Percentiles rank a stretch among this genome's conserved stretches.
These are phyloP conservation scores for Mariannaea sp. DNA, from an alignment of 2,329 filamentous ascomycete genomes.

Conservation along the genomic window DNA sequence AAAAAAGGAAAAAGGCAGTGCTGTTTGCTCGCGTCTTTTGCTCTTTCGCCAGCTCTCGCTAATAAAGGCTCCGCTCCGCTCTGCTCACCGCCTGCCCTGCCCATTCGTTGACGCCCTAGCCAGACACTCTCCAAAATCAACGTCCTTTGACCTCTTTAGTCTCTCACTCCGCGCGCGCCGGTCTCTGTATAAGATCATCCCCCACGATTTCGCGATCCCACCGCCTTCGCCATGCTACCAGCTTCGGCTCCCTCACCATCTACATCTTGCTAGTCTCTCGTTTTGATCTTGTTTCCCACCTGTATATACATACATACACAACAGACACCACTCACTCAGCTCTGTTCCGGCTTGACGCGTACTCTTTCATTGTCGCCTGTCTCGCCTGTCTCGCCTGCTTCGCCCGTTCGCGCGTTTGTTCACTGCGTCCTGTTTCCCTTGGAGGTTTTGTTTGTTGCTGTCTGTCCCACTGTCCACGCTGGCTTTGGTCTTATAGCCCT, in stretches of 20 bases:
- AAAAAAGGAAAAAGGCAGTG: no score
- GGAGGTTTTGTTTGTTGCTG: not conserved
- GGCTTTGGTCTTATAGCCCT: not conserved
- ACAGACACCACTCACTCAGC: slow-evolving; percentile 23
- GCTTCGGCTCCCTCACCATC: slow-evolving; percentile 28
- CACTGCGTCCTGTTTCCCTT: slow-evolving; percentile 3
- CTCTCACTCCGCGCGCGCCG: slow-evolving; percentile 33
- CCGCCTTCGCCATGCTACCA: slow-evolving; percentile 35
- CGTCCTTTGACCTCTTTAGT: slow-evolving; percentile 21
- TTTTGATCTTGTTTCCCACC: slow-evolving; percentile 31
- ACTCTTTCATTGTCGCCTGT: slow-evolving; percentile 14
- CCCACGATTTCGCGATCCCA: slow-evolving; percentile 25
- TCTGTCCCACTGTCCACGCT: not conserved
- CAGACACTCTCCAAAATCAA: slow-evolving; percentile 17
- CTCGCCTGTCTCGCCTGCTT: slow-evolving; percentile 6
- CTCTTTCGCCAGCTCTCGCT: slow-evolving; percentile 9
- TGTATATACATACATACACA: slow-evolving; percentile 22
- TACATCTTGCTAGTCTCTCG: slow-evolving; percentile 36
- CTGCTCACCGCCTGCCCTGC: slow-evolving; percentile 37
- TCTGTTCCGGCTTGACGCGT: slow-evolving; percentile 24
- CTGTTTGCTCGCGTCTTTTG: slow-evolving; percentile 8
- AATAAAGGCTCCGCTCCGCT: slow-evolving; percentile 27
- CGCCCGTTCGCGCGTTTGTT: slow-evolving; percentile 9
- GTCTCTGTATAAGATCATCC: slow-evolving; percentile 32
- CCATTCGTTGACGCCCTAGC: slow-evolving; percentile 29